phyloP scores from a whole-genome alignment of 305 asterid genomes.

The Coffea humblotiana region DNA sequence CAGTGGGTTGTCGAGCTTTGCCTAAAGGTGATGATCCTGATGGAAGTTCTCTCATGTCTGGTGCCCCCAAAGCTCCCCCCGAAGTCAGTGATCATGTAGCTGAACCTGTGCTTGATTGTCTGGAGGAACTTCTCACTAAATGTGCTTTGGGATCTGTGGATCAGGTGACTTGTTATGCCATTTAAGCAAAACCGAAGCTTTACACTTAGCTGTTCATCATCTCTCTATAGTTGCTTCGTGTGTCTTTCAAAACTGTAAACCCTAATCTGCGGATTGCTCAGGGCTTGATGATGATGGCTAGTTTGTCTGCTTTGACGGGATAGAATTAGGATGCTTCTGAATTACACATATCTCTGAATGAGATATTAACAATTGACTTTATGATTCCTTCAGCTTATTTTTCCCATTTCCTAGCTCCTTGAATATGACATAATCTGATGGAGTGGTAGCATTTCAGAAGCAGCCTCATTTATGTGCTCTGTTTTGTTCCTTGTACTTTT shows the following conservation, averaged over 20 bases:
- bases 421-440: neutral
- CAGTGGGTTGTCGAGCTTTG: constrained; percentile 71
- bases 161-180: constrained; percentile 56
- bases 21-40: constrained; percentile 29
- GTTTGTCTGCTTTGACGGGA: neutral
- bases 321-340: neutral
- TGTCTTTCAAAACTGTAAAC: neutral
- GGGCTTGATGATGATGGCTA: neutral
- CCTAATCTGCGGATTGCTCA: neutral
- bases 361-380: neutral
- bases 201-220: neutral
- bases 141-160: constrained; percentile 69
- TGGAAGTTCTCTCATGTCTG: constrained; percentile 31
- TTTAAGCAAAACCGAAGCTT: constrained; percentile 1
- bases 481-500: neutral
- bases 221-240: neutral
- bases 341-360: neutral
- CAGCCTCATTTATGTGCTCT: neutral
- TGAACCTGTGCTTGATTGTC: constrained; percentile 66
- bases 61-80: constrained; percentile 30
- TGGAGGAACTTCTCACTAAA: constrained; percentile 81
- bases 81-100: constrained; percentile 75
- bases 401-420: constrained; percentile 2
- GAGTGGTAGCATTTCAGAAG: neutral
- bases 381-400: too few relatives aligned